phyloP scores from a whole-genome alignment of 1,284 basidiomycete genomes.

The Cutaneotrichosporon cutaneum region DNA sequence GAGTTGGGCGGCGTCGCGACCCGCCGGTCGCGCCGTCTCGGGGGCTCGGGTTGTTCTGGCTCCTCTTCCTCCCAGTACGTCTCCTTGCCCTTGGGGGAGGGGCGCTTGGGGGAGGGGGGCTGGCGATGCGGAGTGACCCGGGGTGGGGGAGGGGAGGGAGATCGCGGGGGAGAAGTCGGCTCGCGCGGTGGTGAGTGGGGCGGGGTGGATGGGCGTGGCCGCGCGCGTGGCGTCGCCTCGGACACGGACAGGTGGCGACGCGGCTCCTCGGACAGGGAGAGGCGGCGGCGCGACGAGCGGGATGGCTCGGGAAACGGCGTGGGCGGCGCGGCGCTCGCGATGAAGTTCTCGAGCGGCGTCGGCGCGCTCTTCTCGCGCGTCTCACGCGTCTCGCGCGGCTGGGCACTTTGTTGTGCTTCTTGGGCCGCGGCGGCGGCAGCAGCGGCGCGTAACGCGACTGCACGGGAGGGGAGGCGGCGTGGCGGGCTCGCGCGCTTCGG shows the following conservation, averaged over 20 bases:
- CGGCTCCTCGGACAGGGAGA: not conserved
- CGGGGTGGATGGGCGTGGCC: not conserved
- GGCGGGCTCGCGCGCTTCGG: not conserved
- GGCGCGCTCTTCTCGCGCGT: constrained; percentile 17
- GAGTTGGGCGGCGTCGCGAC: constrained; percentile 28
- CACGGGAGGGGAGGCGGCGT: constrained; percentile 27
- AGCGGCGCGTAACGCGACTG: constrained; percentile 27
- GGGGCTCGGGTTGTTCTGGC: not conserved
- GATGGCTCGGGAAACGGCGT: not conserved
- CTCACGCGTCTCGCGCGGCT: constrained; percentile 6
- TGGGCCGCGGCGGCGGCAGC: constrained; percentile 4
- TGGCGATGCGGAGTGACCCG: not conserved
- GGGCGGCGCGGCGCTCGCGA: constrained; percentile 23
- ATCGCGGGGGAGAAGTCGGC: not conserved
- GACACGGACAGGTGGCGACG: constrained; percentile 11
- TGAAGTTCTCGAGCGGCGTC: constrained; percentile 33
- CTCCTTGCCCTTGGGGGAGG: constrained; percentile 41
- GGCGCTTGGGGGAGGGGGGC: not conserved
- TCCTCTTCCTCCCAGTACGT: constrained; percentile 10
- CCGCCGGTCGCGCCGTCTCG: not conserved
- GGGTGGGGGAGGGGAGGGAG: not conserved
- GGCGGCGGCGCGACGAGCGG: not conserved
- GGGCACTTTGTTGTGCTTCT: not conserved
- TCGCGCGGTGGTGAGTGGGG: constrained; percentile 16
- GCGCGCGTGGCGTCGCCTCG: not conserved